Conservation (phyloP, 805 yeast species). For the Phaffomyces antillensis region DNA sequence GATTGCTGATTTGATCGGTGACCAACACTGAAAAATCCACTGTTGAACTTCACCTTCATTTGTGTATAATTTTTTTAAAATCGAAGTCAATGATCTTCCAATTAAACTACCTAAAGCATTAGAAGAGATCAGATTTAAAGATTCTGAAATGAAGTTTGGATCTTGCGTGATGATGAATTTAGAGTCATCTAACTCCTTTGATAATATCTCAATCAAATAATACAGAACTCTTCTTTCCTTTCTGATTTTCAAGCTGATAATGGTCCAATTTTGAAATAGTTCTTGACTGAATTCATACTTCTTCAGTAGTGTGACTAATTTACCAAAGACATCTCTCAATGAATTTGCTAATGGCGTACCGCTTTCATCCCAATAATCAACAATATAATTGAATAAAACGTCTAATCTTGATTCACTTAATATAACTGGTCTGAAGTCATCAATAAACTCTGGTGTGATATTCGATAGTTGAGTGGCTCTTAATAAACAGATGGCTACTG, state of each 20-base stretch:
- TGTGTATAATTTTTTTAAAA: slow-evolving; percentile 30
- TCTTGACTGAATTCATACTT: slow-evolving; percentile 16
- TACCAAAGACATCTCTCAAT: slow-evolving; percentile 50
- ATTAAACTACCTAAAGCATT: slow-evolving; percentile 61
- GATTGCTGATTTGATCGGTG: slow-evolving; percentile 14
- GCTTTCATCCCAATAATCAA: slow-evolving; percentile 66
- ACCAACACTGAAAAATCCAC: slow-evolving; percentile 21
- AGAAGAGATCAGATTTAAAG: slow-evolving; percentile 45
- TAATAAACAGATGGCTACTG: slow-evolving; percentile 57
- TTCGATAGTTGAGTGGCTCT: slow-evolving; percentile 39
- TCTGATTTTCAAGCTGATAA: slow-evolving; percentile 35
- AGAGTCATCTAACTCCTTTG: slow-evolving; percentile 37
- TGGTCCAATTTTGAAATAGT: slow-evolving; percentile 40
- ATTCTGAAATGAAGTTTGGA: slow-evolving; percentile 39
- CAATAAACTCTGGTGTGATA: slow-evolving; percentile 9
- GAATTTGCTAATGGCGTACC: slow-evolving; percentile 69
- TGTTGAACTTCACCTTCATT: slow-evolving; percentile 19
- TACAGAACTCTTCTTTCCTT: slow-evolving; percentile 53
- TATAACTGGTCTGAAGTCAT: slow-evolving; percentile 6
- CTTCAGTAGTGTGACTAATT: slow-evolving; percentile 38
- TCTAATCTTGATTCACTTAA: slow-evolving; percentile 18
- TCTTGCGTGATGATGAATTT: slow-evolving; percentile 33
- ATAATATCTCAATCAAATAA: slow-evolving; percentile 49
- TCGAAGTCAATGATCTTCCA: slow-evolving; percentile 46
- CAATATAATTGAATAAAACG: slow-evolving; percentile 42